Evolutionary conservation across 306 rosid species (phyloP).

Genomic region (Canavalia ensiformis): DNA sequence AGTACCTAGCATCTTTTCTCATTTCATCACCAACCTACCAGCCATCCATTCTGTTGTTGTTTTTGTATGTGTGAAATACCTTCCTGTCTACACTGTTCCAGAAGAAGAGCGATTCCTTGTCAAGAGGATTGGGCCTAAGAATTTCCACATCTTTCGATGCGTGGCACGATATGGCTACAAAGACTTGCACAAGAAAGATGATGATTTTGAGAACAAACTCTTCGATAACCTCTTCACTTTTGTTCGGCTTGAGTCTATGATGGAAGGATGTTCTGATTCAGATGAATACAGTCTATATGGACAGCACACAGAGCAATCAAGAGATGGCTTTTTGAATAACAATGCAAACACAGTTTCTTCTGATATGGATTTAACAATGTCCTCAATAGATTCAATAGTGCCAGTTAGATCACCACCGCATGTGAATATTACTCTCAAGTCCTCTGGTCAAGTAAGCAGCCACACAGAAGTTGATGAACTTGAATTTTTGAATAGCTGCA

Average conservation of each 20-base stretch:
- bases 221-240: slow-evolving; percentile 75
- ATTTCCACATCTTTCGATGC: slow-evolving; percentile 90
- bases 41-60: slow-evolving; percentile 95
- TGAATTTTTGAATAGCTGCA: slow-evolving; percentile 77
- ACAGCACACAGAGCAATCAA: slow-evolving; percentile 60
- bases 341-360: slow-evolving; percentile 54
- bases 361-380: slow-evolving; percentile 55
- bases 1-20: slow-evolving; percentile 95
- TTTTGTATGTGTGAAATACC: slow-evolving; percentile 93
- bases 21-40: slow-evolving; percentile 95
- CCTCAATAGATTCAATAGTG: slow-evolving; percentile 75
- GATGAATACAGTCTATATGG: slow-evolving; percentile 75
- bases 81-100: slow-evolving; percentile 92
- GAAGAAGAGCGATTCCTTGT: slow-evolving; percentile 93
- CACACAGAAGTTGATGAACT: slow-evolving; percentile 76
- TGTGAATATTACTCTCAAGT: slow-evolving; percentile 52
- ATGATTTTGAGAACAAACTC: slow-evolving; percentile 86
- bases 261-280: slow-evolving; percentile 94
- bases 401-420: slow-evolving; percentile 60
- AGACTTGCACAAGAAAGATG: slow-evolving; percentile 90
- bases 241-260: slow-evolving; percentile 81
- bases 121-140: slow-evolving; percentile 87
- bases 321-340: slow-evolving; percentile 51
- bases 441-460: slow-evolving; percentile 61
- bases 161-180: slow-evolving; percentile 93